These are phyloP conservation scores for Aspergillus costaricaensis DNA, from an alignment of 2,329 filamentous ascomycete species.

Conservation along the genomic window DNA sequence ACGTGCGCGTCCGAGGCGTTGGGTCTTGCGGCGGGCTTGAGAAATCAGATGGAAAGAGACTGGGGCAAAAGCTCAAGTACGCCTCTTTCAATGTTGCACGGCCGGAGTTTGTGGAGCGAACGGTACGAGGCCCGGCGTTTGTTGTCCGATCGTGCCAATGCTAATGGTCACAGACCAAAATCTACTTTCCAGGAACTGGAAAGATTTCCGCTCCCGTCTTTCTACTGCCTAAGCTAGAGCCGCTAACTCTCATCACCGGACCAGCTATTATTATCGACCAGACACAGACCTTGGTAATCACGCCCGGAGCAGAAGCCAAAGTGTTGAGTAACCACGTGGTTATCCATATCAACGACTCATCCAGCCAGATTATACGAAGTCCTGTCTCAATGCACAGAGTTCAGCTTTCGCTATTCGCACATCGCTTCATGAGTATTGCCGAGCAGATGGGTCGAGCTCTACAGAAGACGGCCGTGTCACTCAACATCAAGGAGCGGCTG, in stretches of 20 bases:
- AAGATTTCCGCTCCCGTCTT: no score
- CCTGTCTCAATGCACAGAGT: conserved; percentile 53
- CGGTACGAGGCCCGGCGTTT: no score
- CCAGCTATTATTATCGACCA: conserved; percentile 42
- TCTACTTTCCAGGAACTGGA: no score
- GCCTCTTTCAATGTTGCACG: no score
- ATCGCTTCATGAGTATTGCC: conserved; percentile 82
- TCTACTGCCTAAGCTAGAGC: background rate
- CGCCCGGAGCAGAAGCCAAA: conserved; percentile 39
- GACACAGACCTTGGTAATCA: conserved; percentile 51
- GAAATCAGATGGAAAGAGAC: conserved; percentile 18
- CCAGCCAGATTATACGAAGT: background rate
- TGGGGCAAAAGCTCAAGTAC: background rate
- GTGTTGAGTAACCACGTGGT: conserved; percentile 43
- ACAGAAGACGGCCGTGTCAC: conserved; percentile 75
- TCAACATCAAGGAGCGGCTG: conserved; percentile 78
- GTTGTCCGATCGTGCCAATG: no score
- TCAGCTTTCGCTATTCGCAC: conserved; percentile 75
- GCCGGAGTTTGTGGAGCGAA: no score
- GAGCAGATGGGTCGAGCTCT: conserved; percentile 80
- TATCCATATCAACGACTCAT: conserved; percentile 32
- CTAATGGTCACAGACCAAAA: no score
- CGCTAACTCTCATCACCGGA: conserved; percentile 23
- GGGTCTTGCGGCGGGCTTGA: conserved; percentile 16
- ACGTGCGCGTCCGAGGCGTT: conserved; percentile 38